Evolutionary conservation across 2,329 filamentous ascomycete species (phyloP).

Genomic region (Colletotrichum falcatum): DNA sequence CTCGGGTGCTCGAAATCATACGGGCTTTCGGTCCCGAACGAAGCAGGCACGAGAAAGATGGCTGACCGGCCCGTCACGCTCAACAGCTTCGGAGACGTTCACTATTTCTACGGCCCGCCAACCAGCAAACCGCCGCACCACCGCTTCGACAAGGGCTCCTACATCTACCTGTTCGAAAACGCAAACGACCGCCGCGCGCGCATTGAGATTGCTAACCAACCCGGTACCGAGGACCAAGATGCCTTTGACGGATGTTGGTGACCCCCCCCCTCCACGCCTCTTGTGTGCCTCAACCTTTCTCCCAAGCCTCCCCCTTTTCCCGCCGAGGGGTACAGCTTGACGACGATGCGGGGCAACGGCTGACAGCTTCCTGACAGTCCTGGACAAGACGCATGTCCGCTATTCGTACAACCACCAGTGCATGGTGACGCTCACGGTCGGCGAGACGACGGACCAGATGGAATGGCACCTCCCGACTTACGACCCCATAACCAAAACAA

Average conservation of each 20-base stretch:
- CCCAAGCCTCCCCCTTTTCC: not conserved
- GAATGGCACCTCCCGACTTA: constrained; percentile 83
- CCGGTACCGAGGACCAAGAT: constrained; percentile 81
- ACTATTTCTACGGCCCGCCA: constrained; percentile 82
- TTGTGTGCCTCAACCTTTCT: constrained; percentile 41
- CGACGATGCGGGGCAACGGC: not conserved
- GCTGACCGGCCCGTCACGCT: constrained; percentile 43
- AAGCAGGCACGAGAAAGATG: constrained; percentile 8
- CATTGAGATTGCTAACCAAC: constrained; percentile 80
- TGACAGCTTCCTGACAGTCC: constrained; percentile 58
- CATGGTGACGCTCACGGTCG: constrained; percentile 75
- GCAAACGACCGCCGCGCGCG: constrained; percentile 74
- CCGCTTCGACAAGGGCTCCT: constrained; percentile 83
- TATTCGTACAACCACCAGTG: constrained; percentile 82
- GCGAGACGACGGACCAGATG: constrained; percentile 62
- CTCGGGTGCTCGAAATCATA: not conserved
- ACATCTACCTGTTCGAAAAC: constrained; percentile 84
- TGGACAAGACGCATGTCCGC: constrained; percentile 73
- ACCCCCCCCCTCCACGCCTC: too few species aligned
- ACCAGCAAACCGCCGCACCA: constrained; percentile 78
- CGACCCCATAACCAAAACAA: constrained; percentile 80
- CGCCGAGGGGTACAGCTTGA: not conserved
- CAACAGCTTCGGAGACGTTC: constrained; percentile 78
- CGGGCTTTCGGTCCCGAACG: not conserved
- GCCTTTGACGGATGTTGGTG: constrained; percentile 80